Evolutionary conservation across 768 basidiomycete species (phyloP).

Genomic region (Stropharia rugosoannulata): DNA sequence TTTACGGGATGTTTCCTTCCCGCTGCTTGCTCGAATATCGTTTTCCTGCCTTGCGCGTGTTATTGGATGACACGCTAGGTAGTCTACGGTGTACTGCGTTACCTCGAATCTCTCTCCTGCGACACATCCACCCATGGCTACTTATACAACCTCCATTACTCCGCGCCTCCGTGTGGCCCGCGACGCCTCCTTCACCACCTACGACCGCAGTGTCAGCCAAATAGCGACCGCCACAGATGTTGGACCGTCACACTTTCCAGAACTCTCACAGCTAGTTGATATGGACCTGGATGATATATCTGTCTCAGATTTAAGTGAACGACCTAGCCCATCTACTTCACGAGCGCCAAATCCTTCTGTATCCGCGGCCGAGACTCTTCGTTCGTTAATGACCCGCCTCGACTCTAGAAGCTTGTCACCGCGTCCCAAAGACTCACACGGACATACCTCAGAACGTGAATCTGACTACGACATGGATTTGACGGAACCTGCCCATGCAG

Average conservation of each 20-base stretch:
- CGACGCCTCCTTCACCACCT: slow-evolving; percentile 20
- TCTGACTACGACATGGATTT: slow-evolving; percentile 61
- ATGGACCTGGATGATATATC: slow-evolving; percentile 25
- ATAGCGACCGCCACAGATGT: slow-evolving; percentile 26
- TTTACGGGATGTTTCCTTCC: not conserved
- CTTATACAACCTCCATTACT: slow-evolving; percentile 13
- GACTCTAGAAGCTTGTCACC: slow-evolving; percentile 24
- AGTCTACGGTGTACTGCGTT: not conserved
- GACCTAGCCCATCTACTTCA: slow-evolving; percentile 34
- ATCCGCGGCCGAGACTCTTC: slow-evolving; percentile 61
- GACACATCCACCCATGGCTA: slow-evolving; percentile 12
- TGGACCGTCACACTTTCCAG: slow-evolving; percentile 36
- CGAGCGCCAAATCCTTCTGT: slow-evolving; percentile 18
- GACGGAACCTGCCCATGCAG: slow-evolving; percentile 33
- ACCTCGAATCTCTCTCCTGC: not conserved
- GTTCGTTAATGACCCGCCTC: slow-evolving; percentile 56
- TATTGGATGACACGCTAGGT: not conserved
- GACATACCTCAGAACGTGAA: slow-evolving; percentile 46
- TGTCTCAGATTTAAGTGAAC: slow-evolving; percentile 29
- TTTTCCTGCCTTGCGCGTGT: not conserved
- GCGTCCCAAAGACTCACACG: slow-evolving; percentile 20
- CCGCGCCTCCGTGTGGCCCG: slow-evolving; percentile 38
- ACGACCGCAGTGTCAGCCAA: slow-evolving; percentile 24
- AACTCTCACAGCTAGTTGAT: slow-evolving; percentile 29
- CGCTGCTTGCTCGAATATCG: too few relatives aligned